Conservation (phyloP, 225 moss, liverwort and hornwort genomes). For the Marchantia paleacea region DNA sequence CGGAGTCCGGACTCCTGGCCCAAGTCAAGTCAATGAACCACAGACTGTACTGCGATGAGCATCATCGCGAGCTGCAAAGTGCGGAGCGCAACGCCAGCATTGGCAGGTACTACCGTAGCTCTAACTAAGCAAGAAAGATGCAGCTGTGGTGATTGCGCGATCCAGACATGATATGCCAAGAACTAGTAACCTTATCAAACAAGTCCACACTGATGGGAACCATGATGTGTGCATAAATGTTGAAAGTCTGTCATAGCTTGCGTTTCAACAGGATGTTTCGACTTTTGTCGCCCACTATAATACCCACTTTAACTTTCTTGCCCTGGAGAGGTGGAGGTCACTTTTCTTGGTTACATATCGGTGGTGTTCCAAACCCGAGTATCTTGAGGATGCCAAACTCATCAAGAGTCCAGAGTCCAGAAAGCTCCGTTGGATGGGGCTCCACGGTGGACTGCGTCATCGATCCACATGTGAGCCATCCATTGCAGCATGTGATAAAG, state of each 20-base stretch:
- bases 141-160: neutral
- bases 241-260: neutral
- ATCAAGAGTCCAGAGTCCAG: neutral
- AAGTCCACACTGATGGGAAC: neutral
- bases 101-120: neutral
- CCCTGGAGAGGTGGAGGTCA: neutral
- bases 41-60: no score
- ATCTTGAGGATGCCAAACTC: neutral
- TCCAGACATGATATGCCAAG: neutral
- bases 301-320: constrained; percentile 6
- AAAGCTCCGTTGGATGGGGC: neutral
- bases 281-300: neutral
- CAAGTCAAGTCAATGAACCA: no score
- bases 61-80: no score
- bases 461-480: constrained; percentile 3
- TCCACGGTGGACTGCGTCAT: neutral
- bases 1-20: no score
- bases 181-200: neutral
- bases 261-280: neutral
- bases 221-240: neutral
- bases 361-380: neutral
- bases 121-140: neutral
- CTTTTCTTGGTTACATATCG: neutral
- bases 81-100: no score
- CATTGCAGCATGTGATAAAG: neutral